phyloP scores from a whole-genome alignment of 2,329 filamentous ascomycete genomes.

The Cercospora sesami region DNA sequence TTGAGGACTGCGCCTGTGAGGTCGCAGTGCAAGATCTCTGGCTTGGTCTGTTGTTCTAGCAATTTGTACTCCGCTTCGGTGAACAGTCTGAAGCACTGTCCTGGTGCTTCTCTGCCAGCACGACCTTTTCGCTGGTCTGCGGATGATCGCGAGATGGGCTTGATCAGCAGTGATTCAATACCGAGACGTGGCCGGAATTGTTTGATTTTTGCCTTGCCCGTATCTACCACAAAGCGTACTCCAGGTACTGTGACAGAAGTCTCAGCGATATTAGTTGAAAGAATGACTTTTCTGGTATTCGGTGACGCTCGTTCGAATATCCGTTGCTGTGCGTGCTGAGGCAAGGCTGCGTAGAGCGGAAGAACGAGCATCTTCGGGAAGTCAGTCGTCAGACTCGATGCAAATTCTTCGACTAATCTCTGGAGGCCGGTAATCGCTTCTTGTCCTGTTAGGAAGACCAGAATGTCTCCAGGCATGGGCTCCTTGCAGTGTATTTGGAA shows the following conservation, averaged over 20 bases:
- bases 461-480: conserved; percentile 86
- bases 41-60: conserved; percentile 72
- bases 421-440: conserved; percentile 86
- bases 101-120: conserved; percentile 86
- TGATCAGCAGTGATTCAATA: conserved; percentile 85
- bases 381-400: conserved; percentile 61
- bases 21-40: conserved; percentile 89
- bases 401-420: conserved; percentile 77
- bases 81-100: conserved; percentile 87
- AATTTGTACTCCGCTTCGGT: conserved; percentile 72
- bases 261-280: conserved; percentile 97
- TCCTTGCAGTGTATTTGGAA: conserved; percentile 81
- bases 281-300: conserved; percentile 81
- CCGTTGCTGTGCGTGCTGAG: conserved; percentile 79
- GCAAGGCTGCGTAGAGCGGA: conserved; percentile 85
- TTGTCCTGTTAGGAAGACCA: conserved; percentile 89
- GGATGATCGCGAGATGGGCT: conserved; percentile 89
- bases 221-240: conserved; percentile 87
- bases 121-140: conserved; percentile 89
- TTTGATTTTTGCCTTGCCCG: conserved; percentile 91
- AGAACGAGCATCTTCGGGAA: conserved; percentile 59
- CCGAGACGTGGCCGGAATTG: conserved; percentile 82
- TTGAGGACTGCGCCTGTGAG: conserved; percentile 81
- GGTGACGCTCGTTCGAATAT: conserved; percentile 76
- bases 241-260: conserved; percentile 95